Conservation (phyloP, 2,329 filamentous ascomycete species). For the Calonectria naviculata region DNA sequence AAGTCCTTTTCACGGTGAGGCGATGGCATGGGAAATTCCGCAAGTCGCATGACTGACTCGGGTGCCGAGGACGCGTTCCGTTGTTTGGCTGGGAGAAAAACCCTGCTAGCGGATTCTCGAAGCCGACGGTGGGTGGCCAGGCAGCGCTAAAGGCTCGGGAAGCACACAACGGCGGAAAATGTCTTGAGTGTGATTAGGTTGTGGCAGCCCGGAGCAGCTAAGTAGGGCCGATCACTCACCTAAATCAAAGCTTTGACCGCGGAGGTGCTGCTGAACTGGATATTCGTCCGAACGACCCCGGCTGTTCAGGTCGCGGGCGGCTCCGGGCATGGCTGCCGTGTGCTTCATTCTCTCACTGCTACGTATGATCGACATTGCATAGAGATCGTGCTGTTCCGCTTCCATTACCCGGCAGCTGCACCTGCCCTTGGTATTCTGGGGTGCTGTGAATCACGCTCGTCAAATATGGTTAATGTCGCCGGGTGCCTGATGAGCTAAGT, state of each 20-base stretch:
- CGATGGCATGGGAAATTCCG: background rate
- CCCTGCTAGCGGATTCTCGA: background rate
- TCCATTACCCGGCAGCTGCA: background rate
- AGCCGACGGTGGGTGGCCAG: background rate
- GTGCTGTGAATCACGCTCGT: background rate
- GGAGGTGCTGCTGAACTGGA: background rate
- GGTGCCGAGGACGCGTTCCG: background rate
- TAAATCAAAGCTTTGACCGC: background rate
- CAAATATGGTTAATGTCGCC: background rate
- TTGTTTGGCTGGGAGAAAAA: background rate
- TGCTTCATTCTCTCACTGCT: background rate
- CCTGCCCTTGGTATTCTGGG: background rate
- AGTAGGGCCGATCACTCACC: background rate
- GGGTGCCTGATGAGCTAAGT: background rate
- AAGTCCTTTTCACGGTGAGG: background rate
- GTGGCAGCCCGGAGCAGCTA: background rate
- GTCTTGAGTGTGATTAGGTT: background rate
- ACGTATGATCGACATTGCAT: background rate
- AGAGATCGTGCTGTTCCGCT: background rate
- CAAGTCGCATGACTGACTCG: background rate
- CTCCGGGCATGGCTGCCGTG: background rate
- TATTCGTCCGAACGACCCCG: background rate
- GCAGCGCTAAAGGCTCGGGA: background rate
- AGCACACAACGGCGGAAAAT: background rate
- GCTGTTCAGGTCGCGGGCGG: background rate